These are phyloP conservation scores for Fraxinus latifolia DNA, from an alignment of 305 asterid species.

Conservation along the genomic window DNA sequence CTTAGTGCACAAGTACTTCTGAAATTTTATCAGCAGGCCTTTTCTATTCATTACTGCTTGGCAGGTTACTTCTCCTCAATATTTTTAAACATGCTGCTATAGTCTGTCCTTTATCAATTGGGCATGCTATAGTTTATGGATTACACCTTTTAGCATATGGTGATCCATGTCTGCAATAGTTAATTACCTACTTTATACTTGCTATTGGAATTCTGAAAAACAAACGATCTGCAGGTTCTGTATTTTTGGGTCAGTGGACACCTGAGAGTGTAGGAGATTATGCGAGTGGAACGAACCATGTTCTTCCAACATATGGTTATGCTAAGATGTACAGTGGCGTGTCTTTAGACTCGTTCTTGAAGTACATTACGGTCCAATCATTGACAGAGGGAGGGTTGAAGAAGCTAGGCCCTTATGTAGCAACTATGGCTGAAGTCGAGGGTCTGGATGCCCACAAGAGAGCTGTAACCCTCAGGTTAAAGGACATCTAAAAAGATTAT, in stretches of 20 bases:
- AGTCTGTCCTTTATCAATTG: neutral
- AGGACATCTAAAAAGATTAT: constrained; percentile 61
- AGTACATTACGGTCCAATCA: constrained; percentile 81
- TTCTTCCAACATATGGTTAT: constrained; percentile 93
- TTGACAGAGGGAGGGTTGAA: constrained; percentile 80
- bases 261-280: constrained; percentile 99
- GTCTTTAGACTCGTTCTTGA: constrained; percentile 79
- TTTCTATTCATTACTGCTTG: neutral
- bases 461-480: constrained; percentile 84
- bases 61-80: neutral
- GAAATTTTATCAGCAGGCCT: neutral
- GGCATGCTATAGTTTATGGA: neutral
- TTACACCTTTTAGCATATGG: neutral
- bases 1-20: neutral
- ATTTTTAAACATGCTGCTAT: neutral
- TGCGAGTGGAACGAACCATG: constrained; percentile 95
- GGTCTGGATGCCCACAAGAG: constrained; percentile 96
- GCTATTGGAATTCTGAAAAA: neutral
- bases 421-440: constrained; percentile 86
- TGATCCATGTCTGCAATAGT: neutral
- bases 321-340: constrained; percentile 93
- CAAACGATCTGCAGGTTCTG: constrained; percentile 56
- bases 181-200: neutral
- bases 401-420: constrained; percentile 87
- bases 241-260: constrained; percentile 83